Evolutionary conservation across 352 stramenopile species (phyloP), one percentile per base, ranked within the genome.

Genomic region (Phytophthora ramorum): DNA sequence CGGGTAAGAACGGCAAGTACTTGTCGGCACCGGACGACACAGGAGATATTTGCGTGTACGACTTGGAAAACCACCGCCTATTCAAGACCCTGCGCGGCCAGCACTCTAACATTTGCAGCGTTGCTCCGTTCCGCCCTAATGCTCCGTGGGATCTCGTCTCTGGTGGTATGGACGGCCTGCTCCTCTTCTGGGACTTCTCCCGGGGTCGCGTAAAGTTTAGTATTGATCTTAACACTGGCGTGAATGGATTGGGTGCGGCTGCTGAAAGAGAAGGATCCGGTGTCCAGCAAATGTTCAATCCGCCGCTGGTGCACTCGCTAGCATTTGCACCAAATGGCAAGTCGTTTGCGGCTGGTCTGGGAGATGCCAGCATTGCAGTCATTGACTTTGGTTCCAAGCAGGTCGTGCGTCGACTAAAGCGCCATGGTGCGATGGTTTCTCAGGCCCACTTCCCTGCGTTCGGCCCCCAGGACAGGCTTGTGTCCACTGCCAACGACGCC

Each of bases 121-220:
- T 49, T 12, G 85, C 85, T 38, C 76, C 72, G 20, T 93, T 93
- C 54, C 85, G 83, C 37, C 83, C 85, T 12, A 87, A 89, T 37
- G 79, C 78, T 50, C 76, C 83, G 19, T 93, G 85, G 80, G 85
- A 93, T 55, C 66, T 93, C 8, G 81, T 92, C 20, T 91, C 85
- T 2, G 81, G 83, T 12, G 85, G 83, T 17, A 80, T 92, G 66
- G 85, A 93, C 49, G 83, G 85, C 37, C 48, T 85, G 26, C 56
- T 93, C 24, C 61, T 86, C 40, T 93, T 92, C 69, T 93, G 85
- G 85, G 85, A 93, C 52, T 86, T 93, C 64, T 87, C 70, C 20
- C 80, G 81, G 5, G 85, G 85, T 24, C 72, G 79, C 46, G 71
- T 92, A 34, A 90, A 88, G 67, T 88, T 84, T 55, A 82, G 75